Evolutionary conservation across 352 stramenopile genomes (phyloP), one percentile per base, ranked within the genome.

Genomic region (Pilasporangium apinafurcum): DNA sequence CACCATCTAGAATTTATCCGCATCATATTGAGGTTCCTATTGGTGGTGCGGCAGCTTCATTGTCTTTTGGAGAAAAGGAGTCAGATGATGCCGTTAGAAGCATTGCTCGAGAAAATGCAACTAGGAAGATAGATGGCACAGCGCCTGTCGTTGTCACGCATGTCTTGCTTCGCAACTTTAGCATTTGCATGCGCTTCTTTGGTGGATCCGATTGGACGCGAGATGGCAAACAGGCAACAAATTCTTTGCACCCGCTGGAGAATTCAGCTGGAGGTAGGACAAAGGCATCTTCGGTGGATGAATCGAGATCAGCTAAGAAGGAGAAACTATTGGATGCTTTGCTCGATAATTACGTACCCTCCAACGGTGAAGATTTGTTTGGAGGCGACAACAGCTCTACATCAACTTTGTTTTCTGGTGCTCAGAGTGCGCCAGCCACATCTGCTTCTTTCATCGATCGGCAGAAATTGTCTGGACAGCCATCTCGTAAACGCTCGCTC

Each of bases 21-120:
- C 83, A 95, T 45, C 83, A 95, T 28, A 74, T 95, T 7, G 81
- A 95, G 51, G 90, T 95, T 25, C 83, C 83, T 1, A 83, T 93
- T 21, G 80, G 78, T 32, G 83, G 83, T 25, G 77, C 78, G 12
- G 83, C 81, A 4, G 80, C 83, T 8, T 90, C 83, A 5, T 59
- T 95, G 14, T 92, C 78, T 3, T 95, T 95, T 53, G 83, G 83
- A 25, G 81, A 92, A 51, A 86, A 80, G 38, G 83, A 95, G 41
- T 83, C 60, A 20, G 61, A 89, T 40, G 63, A 85, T 33, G 79
- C 79, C 7, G 76, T 92, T 50, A 63, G 77, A 43, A 78, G 56
- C 44, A 85, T 93, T 29, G 62, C 74, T 35, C 58, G 75, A 14
- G 83, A 92, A 44, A 83, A 69, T 32, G 56, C 56, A 5, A 59